Evolutionary conservation across 1,284 basidiomycete genomes (phyloP).

Genomic region (Malassezia cuniculi): DNA sequence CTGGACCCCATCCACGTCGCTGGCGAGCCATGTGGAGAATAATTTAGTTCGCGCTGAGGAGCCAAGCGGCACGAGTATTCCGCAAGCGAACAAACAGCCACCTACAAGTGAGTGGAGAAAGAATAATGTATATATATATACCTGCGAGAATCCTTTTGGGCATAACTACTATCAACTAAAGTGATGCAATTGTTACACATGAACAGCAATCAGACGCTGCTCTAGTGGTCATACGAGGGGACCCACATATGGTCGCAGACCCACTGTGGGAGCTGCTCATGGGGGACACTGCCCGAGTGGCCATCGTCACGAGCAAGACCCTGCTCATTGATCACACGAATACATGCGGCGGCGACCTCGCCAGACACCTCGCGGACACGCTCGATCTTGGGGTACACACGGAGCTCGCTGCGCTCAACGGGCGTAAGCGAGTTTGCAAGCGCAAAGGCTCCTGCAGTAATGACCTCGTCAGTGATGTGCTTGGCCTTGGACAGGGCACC

Average conservation of each 20-base stretch:
- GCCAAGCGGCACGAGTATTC: too few species aligned
- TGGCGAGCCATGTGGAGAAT: too few species aligned
- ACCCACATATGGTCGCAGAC: conserved; percentile 38
- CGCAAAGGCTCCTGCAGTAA: conserved; percentile 54
- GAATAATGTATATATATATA: too few species aligned
- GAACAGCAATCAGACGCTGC: too few species aligned
- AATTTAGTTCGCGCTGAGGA: too few species aligned
- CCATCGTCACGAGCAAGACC: conserved; percentile 29
- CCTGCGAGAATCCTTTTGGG: too few species aligned
- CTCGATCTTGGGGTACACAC: conserved; percentile 35
- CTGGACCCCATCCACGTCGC: too few species aligned
- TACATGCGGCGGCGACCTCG: conserved; percentile 32
- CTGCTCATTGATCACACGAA: conserved; percentile 37
- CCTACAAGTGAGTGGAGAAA: too few species aligned
- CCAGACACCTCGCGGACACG: conserved; percentile 35
- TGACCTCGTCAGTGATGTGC: conserved; percentile 62
- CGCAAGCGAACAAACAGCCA: too few species aligned
- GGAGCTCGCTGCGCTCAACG: conserved; percentile 53
- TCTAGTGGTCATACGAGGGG: conserved; percentile 28
- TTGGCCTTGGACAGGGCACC: conserved; percentile 55
- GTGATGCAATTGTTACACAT: too few species aligned
- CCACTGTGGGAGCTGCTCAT: conserved; percentile 33
- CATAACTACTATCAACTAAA: too few species aligned
- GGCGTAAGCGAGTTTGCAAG: conserved; percentile 62
- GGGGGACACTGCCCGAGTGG: conserved; percentile 30